A percentile compares a stretch with the other conserved stretches of the same genome.
phyloP scores from a whole-genome alignment of 116 monocot genomes.

The Zostera marina region DNA sequence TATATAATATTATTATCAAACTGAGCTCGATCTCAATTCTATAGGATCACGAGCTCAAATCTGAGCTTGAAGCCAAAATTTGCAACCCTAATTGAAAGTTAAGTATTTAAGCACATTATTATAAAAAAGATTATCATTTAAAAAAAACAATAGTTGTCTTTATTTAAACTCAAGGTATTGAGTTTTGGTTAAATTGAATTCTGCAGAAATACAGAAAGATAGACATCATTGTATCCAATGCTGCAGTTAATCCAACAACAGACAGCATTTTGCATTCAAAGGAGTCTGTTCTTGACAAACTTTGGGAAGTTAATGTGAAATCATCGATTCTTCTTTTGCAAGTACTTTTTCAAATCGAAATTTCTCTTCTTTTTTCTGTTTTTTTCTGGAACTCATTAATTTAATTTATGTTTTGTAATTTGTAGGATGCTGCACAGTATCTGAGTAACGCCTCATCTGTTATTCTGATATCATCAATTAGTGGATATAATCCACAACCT shows the following conservation, averaged over 20 bases:
- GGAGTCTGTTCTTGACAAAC: constrained; percentile 76
- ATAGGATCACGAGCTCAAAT: no score
- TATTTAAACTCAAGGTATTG: no score
- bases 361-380: background rate
- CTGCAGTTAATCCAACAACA: constrained; percentile 75
- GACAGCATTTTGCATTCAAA: constrained; percentile 49
- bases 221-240: constrained; percentile 91
- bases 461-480: constrained; percentile 72
- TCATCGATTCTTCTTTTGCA: constrained; percentile 56
- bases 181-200: background rate
- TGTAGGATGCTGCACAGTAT: constrained; percentile 41
- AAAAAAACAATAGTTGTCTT: no score
- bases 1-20: no score
- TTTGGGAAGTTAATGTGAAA: constrained; percentile 95
- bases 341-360: constrained; percentile 14
- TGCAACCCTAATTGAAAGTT: no score
- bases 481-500: constrained; percentile 39
- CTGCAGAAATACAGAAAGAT: constrained; percentile 70
- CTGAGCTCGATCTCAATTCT: no score
- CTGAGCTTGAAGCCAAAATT: no score
- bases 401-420: background rate
- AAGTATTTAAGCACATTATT: no score
- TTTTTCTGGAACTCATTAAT: background rate
- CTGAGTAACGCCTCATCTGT: constrained; percentile 69
- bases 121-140: no score